Evolutionary conservation across 768 basidiomycete species (phyloP), one percentile per base, ranked within the genome.

Genomic region (Symmetrospora coprosmae): DNA sequence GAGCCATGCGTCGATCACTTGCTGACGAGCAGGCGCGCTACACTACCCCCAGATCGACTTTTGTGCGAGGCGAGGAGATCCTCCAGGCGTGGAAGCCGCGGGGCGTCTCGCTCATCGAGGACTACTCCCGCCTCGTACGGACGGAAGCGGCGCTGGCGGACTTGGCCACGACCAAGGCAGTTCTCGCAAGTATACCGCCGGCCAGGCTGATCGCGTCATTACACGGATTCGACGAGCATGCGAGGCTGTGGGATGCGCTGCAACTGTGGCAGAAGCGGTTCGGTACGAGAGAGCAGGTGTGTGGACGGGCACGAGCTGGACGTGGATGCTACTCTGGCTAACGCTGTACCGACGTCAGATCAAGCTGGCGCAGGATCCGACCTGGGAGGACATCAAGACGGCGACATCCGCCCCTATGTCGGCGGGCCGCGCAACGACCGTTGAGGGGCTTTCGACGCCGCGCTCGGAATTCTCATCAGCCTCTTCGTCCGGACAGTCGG

Each of bases 31-130:
- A n/a, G n/a, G n/a, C n/a, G n/a, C n/a, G n/a, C n/a, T n/a, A n/a
- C n/a, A n/a, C n/a, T n/a, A n/a, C n/a, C n/a, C n/a, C n/a, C 37
- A 53, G 49, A 30, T 60, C 58, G 73, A 91, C 89, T 71, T 96
- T 91, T 72, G 90, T 99, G 0, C 79, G 83, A 43, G 92, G 92
- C 7, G 91, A 97, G 71, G 91, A 96, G 67, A 72, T 77, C 2
- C 77, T 97, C 28, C 82, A 79, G 5, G 72, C 77, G 19, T 97
- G 92, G 91, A 85, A 82, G 66, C 82, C 91, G 41, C 79, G 91
- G 43, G 87, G 91, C 8, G 78, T 96, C 27, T 83, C 84, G 1
- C 82, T 89, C 9, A 84, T 99, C 27, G 83, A 92, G 65, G 92
- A 96, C 69, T 85, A 87, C 69, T 76, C 76, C 47, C 78, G 82